Base-by-base conservation (phyloP, 2,329 filamentous ascomycete species). In the Fusarium papillatum region DNA sequence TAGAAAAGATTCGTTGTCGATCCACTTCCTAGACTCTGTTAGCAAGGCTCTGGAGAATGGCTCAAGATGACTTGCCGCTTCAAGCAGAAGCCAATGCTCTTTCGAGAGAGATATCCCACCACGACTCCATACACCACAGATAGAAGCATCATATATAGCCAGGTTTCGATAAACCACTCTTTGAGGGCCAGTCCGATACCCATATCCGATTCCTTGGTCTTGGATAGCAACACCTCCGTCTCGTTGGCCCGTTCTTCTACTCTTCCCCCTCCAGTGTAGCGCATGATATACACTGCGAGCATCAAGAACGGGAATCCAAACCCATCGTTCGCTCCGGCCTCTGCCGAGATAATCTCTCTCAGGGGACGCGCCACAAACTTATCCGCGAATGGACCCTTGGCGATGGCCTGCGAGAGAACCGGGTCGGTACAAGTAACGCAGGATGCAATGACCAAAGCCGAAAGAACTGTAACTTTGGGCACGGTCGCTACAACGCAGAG, bases 271-370 rank as follows among this genome's bases (percentile, higher is more conserved):
- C 85, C 85, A 0, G 78, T 79, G 5, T 66, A 38, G 2, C 50
- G 66, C 26, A 73, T 64, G 5, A 74, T n/a, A 3, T 59, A 74
- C 1, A 68, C 66, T 0, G 71, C 67, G 0, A 74, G 63, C 83
- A 91, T 87, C 3, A 93, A 83, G 66, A 92, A 92, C 0, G 90
- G 90, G 53, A 92, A 92, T 0, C 89, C 90, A 22, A 93, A 91
- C 0, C 91, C 90, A 69, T 93, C 90, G 69, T 92, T 92, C 2
- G 88, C 87, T 10, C 91, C 91, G 2, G 90, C 90, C 75, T 92
- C 91, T 1, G 90, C 86, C 0, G 90, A 92, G n/a, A 93, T 92
- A 68, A 92, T 88, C 76, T 92, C 90, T 17, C 90, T 87, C 4
- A 93, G 83, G 1, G 87, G 85, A 1, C 90, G 86, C 22, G 88